Evolutionary conservation across 2,329 filamentous ascomycete species (phyloP).

Genomic region (Aureobasidium leucospermi): DNA sequence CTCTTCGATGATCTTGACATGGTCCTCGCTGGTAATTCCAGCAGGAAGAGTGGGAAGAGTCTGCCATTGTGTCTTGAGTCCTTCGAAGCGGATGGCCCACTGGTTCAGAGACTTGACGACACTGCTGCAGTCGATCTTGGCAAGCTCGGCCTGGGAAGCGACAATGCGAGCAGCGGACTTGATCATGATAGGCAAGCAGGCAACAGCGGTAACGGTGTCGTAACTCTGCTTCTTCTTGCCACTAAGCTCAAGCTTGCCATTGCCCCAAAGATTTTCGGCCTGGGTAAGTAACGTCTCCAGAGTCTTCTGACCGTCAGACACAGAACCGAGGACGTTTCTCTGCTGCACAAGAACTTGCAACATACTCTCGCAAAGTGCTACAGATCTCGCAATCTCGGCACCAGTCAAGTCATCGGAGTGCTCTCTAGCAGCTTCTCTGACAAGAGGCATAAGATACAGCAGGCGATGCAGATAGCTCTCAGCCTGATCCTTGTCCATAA

Average conservation of each 20-base stretch:
- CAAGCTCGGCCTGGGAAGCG: constrained; percentile 59
- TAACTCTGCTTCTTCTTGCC: background rate
- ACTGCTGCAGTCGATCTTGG: constrained; percentile 29
- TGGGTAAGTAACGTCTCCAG: constrained; percentile 34
- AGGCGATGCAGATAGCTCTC: constrained; percentile 75
- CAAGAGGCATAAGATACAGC: constrained; percentile 62
- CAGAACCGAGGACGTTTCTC: constrained; percentile 41
- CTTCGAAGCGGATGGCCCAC: background rate
- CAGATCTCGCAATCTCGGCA: constrained; percentile 69
- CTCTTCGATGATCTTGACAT: background rate
- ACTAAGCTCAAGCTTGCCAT: background rate
- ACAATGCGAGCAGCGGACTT: constrained; percentile 55
- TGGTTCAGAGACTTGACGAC: constrained; percentile 1
- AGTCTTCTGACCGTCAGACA: constrained; percentile 17
- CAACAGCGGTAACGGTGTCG: constrained; percentile 21
- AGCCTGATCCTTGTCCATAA: constrained; percentile 32
- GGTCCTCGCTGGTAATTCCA: background rate
- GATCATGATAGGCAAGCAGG: constrained; percentile 66
- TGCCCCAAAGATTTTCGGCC: constrained; percentile 22
- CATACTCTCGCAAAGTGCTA: constrained; percentile 81
- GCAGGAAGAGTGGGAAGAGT: constrained; percentile 1
- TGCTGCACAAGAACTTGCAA: constrained; percentile 60
- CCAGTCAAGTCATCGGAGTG: constrained; percentile 80
- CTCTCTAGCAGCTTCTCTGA: constrained; percentile 59
- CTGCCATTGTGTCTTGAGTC: background rate